phyloP scores from a whole-genome alignment of 768 basidiomycete genomes.

The Suillus luteus region DNA sequence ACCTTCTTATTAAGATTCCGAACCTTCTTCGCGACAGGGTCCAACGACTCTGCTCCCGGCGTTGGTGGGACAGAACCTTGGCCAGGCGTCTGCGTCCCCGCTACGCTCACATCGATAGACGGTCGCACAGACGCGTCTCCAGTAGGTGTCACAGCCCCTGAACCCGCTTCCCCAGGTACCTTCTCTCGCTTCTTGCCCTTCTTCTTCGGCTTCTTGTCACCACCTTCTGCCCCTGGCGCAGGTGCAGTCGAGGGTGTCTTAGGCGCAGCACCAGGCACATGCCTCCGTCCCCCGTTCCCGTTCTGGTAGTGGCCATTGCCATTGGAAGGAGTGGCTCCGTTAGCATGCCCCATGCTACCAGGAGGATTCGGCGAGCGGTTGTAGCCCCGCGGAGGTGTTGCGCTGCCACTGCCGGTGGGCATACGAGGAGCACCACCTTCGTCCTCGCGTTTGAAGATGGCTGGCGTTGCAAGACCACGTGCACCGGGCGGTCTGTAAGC shows the following conservation, averaged over 20 bases:
- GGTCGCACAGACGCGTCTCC: constrained; percentile 29
- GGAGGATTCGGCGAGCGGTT: constrained; percentile 58
- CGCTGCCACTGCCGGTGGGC: constrained; percentile 52
- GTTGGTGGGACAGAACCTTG: constrained; percentile 47
- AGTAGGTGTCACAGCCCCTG: constrained; percentile 32
- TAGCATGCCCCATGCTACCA: constrained; percentile 34
- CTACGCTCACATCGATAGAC: constrained; percentile 40
- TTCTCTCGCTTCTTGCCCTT: constrained; percentile 47
- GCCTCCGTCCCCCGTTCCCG: constrained; percentile 43
- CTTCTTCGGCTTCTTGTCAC: constrained; percentile 54
- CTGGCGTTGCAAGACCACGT: constrained; percentile 83
- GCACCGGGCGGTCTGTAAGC: constrained; percentile 95
- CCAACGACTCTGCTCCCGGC: constrained; percentile 62
- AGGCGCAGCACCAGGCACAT: constrained; percentile 76
- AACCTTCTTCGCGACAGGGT: constrained; percentile 88
- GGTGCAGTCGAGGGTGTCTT: constrained; percentile 48
- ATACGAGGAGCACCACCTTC: constrained; percentile 69
- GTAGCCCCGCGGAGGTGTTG: constrained; percentile 65
- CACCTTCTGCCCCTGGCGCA: constrained; percentile 30
- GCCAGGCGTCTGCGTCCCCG: constrained; percentile 21
- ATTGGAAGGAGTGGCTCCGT: constrained; percentile 23
- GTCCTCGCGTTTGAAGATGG: constrained; percentile 90
- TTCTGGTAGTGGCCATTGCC: constrained; percentile 37
- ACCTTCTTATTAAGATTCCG: constrained; percentile 97
- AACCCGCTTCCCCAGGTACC: constrained; percentile 25